Percentiles rank a stretch among this genome's conserved stretches.
Evolutionary conservation across 208 protist genomes (phyloP).

Genomic region (Leishmania guyanensis): DNA sequence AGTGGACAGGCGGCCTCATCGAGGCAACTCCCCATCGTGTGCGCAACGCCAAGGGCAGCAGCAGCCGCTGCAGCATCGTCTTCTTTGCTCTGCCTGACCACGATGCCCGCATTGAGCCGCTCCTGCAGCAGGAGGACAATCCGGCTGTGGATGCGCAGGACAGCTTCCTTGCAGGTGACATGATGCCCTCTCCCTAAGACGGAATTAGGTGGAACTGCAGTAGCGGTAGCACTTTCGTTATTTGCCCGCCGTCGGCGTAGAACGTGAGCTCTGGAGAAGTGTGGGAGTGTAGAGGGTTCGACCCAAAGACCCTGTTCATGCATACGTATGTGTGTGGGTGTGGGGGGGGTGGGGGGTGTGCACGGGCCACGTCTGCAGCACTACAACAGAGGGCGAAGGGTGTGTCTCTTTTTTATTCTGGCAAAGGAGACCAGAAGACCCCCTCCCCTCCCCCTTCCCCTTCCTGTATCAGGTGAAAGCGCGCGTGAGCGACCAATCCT

Average conservation of each 20-base stretch:
- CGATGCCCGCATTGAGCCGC: constrained; percentile 80
- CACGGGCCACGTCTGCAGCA: background rate
- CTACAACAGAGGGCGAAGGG: background rate
- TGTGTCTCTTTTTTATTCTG: background rate
- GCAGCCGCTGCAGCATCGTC: constrained; percentile 84
- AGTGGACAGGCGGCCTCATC: constrained; percentile 84
- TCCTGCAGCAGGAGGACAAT: constrained; percentile 87
- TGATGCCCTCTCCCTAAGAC: constrained; percentile 66
- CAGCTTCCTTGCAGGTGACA: constrained; percentile 75
- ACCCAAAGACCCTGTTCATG: background rate
- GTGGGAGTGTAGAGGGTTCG: background rate
- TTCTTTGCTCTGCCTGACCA: constrained; percentile 88
- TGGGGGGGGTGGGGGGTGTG: too few relatives aligned
- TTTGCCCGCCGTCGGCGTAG: background rate
- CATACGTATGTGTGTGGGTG: too few relatives aligned
- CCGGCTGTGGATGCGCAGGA: constrained; percentile 75
- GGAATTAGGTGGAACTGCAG: background rate
- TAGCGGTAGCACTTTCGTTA: background rate
- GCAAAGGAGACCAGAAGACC: background rate
- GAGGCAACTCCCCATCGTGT: constrained; percentile 89
- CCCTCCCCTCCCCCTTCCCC: background rate
- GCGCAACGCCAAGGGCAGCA: constrained; percentile 55
- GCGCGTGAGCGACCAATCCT: background rate
- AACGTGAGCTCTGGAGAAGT: too few relatives aligned
- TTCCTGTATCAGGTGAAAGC: background rate